Evolutionary conservation across 345 rosid species (phyloP).

Genomic region (Moricandia arvensis): DNA sequence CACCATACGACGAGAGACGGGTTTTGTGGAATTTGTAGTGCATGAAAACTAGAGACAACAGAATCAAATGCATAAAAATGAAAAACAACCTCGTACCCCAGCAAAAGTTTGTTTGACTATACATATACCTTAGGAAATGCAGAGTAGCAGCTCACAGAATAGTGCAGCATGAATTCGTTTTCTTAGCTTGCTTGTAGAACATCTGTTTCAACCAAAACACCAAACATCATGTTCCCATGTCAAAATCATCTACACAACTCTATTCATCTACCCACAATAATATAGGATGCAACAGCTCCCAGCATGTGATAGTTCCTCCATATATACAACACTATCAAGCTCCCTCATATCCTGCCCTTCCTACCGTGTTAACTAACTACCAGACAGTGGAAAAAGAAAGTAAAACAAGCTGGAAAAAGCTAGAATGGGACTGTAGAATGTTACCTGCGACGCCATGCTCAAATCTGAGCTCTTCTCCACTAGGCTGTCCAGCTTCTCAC

Average conservation of each 20-base stretch:
- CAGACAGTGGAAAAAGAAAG: not conserved
- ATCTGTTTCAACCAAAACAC: slow-evolving; percentile 59
- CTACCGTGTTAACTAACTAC: not conserved
- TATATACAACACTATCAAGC: not conserved
- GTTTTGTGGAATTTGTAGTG: slow-evolving; percentile 8
- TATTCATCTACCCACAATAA: not conserved
- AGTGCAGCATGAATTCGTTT: slow-evolving; percentile 91
- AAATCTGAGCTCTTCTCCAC: slow-evolving; percentile 99
- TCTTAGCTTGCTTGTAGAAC: slow-evolving; percentile 99
- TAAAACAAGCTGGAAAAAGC: not conserved
- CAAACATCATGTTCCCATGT: not conserved
- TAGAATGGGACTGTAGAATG: not conserved
- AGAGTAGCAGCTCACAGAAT: slow-evolving; percentile 54
- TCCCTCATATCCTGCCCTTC: not conserved
- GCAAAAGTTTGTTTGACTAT: slow-evolving; percentile 25
- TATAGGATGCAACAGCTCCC: not conserved
- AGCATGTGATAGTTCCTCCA: not conserved
- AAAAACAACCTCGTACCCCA: slow-evolving; percentile 10
- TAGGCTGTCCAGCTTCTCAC: slow-evolving; percentile 96
- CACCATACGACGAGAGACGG: slow-evolving; percentile 16
- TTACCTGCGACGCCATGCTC: slow-evolving; percentile 97
- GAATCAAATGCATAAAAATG: slow-evolving; percentile 3
- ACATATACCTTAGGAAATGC: slow-evolving; percentile 24
- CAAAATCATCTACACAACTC: not conserved
- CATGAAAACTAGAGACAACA: slow-evolving; percentile 17